Evolutionary conservation across 352 stramenopile genomes (phyloP).

Genomic region (Plasmopara viticola): DNA sequence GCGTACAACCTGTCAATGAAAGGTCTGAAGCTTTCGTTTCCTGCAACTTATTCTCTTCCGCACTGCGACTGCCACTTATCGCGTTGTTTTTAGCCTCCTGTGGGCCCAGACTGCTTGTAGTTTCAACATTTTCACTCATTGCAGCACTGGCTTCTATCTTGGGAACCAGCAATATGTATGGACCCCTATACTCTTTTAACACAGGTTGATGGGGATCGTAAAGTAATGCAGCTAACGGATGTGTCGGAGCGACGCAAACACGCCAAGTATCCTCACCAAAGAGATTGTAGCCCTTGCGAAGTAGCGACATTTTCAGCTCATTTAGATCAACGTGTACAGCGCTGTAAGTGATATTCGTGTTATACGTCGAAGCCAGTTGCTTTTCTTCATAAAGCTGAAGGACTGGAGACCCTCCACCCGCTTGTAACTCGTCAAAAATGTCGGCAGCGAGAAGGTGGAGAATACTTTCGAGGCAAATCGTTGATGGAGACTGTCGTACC

Average conservation of each 20-base stretch:
- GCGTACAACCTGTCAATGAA: neutral
- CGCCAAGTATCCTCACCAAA: slow-evolving; percentile 24
- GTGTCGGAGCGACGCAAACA: slow-evolving; percentile 29
- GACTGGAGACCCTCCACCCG: slow-evolving; percentile 11
- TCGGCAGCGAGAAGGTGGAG: slow-evolving; percentile 39
- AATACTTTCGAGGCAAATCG: slow-evolving; percentile 32
- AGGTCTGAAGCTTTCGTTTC: neutral
- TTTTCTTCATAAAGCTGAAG: slow-evolving; percentile 25
- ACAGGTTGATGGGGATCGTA: slow-evolving; percentile 22
- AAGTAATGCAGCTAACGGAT: slow-evolving; percentile 27
- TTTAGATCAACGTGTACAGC: slow-evolving; percentile 2
- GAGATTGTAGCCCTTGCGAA: slow-evolving; percentile 38
- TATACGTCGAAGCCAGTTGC: slow-evolving; percentile 19
- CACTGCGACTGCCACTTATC: no score
- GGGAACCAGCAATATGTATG: slow-evolving; percentile 22
- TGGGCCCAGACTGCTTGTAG: no score
- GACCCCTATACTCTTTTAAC: slow-evolving; percentile 5
- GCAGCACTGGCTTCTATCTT: neutral
- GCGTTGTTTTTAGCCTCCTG: no score
- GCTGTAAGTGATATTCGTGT: slow-evolving; percentile 31
- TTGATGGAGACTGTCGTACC: slow-evolving; percentile 12
- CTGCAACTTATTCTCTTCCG: neutral
- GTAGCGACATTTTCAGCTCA: slow-evolving; percentile 12
- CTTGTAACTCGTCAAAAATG: slow-evolving; percentile 31
- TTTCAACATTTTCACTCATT: neutral